Base-by-base conservation (phyloP, 371 early-diverging fungal genomes). In the Lichtheimia ramosa region DNA sequence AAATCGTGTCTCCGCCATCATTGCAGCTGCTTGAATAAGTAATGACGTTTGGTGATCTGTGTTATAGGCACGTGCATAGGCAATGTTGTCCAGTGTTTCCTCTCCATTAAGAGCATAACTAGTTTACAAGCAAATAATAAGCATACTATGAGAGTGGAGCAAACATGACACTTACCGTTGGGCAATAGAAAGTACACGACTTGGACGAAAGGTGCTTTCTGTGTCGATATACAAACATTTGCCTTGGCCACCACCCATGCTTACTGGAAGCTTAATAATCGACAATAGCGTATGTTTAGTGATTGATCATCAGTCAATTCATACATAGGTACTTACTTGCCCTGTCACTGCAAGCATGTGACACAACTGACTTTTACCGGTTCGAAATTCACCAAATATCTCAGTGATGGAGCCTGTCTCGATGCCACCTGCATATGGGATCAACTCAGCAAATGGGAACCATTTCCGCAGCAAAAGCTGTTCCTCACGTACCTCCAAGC, bases 321-420 rank as follows among this genome's bases (percentile, higher is more conserved):
- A 13, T 2, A 20, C 0, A 58, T 15, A 7, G 10, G 1, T 39
- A 1, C 23, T 42, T 74, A 91, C 89, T 88, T 99, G 99, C 64
- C 96, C 96, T 16, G 97, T 96, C 18, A 99, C 99, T 2, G 99
- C 96, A 16, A 99, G 75, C 59, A 95, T 99, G 69, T 99, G 99
- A 75, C 99, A 99, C 16, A 99, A 60, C 76, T 99, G 99, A 61
- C 96, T 95, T 80, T 99, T 99, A 66, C 99, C 99, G 2, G 99
- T 99, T 65, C 99, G 84, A 74, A 99, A 99, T 77, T 99, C 99
- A 23, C 99, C 99, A 90, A 99, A 99, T 3, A 99, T 82, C 71
- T 99, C 99, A 16, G 99, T 99, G 58, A 99, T 99, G 5, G 92
- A 87, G 2, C 99, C 99, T 3, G 99, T 97, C 72, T 99, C 99